Evolutionary conservation across 805 yeast species (phyloP).

Genomic region (Saccharomycopsis malanga): DNA sequence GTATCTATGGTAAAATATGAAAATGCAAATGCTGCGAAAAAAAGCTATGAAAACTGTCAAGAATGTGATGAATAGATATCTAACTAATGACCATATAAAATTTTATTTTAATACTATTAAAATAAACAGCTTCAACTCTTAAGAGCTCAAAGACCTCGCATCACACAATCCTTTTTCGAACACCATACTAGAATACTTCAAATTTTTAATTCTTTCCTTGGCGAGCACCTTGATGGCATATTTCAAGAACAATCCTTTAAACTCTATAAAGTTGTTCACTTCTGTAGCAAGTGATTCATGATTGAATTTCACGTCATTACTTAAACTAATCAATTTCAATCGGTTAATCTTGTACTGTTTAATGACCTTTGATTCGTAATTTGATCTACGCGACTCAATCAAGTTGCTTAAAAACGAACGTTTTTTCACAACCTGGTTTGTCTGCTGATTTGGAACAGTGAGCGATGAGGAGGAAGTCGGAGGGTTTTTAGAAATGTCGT

Average conservation of each 20-base stretch:
- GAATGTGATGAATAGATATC: too few relatives aligned
- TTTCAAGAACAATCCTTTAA: conserved; percentile 37
- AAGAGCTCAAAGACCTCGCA: too few relatives aligned
- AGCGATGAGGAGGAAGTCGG: too few relatives aligned
- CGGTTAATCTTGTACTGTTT: conserved; percentile 36
- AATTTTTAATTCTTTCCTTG: conserved; percentile 26
- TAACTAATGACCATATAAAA: too few relatives aligned
- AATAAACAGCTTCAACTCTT: too few relatives aligned
- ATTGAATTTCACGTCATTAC: conserved; percentile 39
- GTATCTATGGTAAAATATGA: too few relatives aligned
- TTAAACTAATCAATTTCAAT: conserved; percentile 36
- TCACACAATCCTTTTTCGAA: not conserved
- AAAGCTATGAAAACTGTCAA: too few relatives aligned
- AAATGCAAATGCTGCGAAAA: too few relatives aligned
- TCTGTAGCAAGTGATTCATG: conserved; percentile 62
- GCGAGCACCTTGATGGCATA: conserved; percentile 33
- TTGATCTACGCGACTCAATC: conserved; percentile 46
- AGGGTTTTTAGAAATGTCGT: too few relatives aligned
- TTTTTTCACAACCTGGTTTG: not conserved
- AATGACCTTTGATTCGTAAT: conserved; percentile 38
- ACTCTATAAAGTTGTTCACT: conserved; percentile 49
- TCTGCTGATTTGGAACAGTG: not conserved
- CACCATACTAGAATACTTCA: conserved; percentile 19
- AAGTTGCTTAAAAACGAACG: conserved; percentile 30
- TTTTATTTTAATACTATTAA: too few relatives aligned